phyloP scores from a whole-genome alignment of 2,329 filamentous ascomycete genomes.

The Ambrosiella beaveri region DNA sequence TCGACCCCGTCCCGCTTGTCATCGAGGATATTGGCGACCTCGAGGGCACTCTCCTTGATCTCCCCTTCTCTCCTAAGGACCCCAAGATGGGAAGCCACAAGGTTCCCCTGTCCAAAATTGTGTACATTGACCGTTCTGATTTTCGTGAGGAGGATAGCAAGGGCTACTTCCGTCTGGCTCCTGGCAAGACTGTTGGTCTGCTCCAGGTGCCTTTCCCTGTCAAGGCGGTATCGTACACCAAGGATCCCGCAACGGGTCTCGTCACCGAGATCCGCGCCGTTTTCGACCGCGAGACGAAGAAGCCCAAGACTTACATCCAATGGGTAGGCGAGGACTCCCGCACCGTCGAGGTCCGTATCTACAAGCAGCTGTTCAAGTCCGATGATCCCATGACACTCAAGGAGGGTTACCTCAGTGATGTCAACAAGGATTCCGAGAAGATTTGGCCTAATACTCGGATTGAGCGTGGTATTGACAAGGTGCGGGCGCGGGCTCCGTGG shows the following conservation, averaged over 20 bases:
- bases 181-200: constrained; percentile 59
- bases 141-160: constrained; percentile 59
- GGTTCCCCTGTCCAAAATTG: constrained; percentile 50
- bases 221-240: constrained; percentile 51
- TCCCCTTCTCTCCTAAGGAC: constrained; percentile 74
- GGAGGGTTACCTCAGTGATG: constrained; percentile 66
- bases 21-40: constrained; percentile 64
- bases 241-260: constrained; percentile 44
- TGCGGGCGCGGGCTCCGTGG: constrained; percentile 60
- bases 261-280: constrained; percentile 46
- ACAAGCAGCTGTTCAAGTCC: constrained; percentile 73
- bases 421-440: constrained; percentile 70
- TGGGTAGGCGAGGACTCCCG: constrained; percentile 58
- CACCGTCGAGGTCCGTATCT: constrained; percentile 58
- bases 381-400: constrained; percentile 62
- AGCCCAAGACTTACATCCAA: constrained; percentile 72
- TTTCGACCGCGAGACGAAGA: constrained; percentile 53
- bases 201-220: constrained; percentile 56
- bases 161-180: constrained; percentile 66
- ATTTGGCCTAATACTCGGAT: constrained; percentile 65
- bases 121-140: constrained; percentile 73
- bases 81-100: constrained; percentile 45
- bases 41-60: constrained; percentile 40
- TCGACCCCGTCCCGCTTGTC: constrained; percentile 68
- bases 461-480: constrained; percentile 67